These are phyloP conservation scores for Penicillium digitatum DNA, from an alignment of 2,329 filamentous ascomycete genomes.

Conservation along the genomic window DNA sequence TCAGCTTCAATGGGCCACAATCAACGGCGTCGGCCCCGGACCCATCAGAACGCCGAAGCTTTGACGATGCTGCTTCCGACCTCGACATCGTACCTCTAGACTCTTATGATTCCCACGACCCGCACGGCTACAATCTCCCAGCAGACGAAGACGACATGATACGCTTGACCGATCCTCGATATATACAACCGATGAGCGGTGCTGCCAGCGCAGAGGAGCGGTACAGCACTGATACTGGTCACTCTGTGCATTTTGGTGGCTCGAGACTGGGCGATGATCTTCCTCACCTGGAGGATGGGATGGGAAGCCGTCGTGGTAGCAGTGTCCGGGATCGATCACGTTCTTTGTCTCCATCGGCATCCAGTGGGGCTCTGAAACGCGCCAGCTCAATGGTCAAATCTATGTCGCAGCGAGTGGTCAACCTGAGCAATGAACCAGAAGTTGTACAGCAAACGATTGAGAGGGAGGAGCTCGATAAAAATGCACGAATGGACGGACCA, in stretches of 20 bases:
- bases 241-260: conserved; percentile 53
- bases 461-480: conserved; percentile 51
- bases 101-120: conserved; percentile 39
- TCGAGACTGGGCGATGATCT: conserved; percentile 60
- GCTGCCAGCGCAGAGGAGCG: conserved; percentile 42
- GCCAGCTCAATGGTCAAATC: conserved; percentile 73
- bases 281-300: conserved; percentile 54
- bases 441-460: conserved; percentile 68
- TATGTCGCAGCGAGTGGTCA: conserved; percentile 97
- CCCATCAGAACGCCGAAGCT: conserved; percentile 19
- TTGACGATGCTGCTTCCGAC: conserved; percentile 29
- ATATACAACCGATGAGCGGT: conserved; percentile 56
- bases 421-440: conserved; percentile 89
- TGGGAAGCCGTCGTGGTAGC: conserved; percentile 56
- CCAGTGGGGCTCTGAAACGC: conserved; percentile 59
- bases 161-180: conserved; percentile 55
- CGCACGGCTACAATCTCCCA: conserved; percentile 54
- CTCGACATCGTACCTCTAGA: conserved; percentile 31
- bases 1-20: conserved; percentile 37
- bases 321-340: conserved; percentile 39
- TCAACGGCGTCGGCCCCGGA: conserved; percentile 7
- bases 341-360: conserved; percentile 61
- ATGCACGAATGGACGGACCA: conserved; percentile 52
- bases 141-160: conserved; percentile 54
- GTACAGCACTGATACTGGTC: conserved; percentile 49